Base-by-base conservation (phyloP, 352 stramenopile species). In the Phytophthora capsici region DNA sequence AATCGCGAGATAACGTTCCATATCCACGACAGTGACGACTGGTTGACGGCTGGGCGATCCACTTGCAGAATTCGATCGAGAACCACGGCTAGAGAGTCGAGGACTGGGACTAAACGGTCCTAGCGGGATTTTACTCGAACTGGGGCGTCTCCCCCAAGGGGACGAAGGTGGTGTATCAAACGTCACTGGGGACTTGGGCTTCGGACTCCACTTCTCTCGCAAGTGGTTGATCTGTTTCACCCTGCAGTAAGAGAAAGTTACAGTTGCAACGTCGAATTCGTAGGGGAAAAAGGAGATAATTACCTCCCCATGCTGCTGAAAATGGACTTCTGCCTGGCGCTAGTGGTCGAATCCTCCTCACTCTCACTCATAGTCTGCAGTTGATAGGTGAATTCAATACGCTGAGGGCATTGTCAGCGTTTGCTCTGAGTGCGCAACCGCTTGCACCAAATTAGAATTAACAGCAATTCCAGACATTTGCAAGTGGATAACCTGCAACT, bases 201-300 rank as follows among this genome's bases (percentile, higher is more conserved):
- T 74, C 26, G 66, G 66, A 43, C 64, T 78, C 78, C 76, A 87
- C 28, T 87, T 87, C 26, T 84, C 77, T 5, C 77, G 72, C 2
- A 86, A 48, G 30, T 83, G 74, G 50, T 86, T 79, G 50, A 83
- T 86, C 26, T 86, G 70, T 38, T 78, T 78, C 47, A 85, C 77
- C 38, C 77, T 82, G 32, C 2, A 36, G 16, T 30, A 25, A 9
- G 14, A 32, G 12, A 8, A 36, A 12, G n/a, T n/a, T n/a, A n/a
- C n/a, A n/a, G n/a, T n/a, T n/a, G n/a, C n/a, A n/a, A n/a, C n/a
- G n/a, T n/a, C n/a, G n/a, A 38, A 25, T 30, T 32, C 0, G 4
- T 37, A 13, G 22, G 13, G 0, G 12, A 22, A 12, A 12, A 7
- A 34, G 43, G 32, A 34, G 28, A 34, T 13, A 34, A 4, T 34